Percentiles rank a stretch among this genome's conserved stretches.
Conservation (phyloP, 768 basidiomycete genomes). For the Cyclocybe aegerita region DNA sequence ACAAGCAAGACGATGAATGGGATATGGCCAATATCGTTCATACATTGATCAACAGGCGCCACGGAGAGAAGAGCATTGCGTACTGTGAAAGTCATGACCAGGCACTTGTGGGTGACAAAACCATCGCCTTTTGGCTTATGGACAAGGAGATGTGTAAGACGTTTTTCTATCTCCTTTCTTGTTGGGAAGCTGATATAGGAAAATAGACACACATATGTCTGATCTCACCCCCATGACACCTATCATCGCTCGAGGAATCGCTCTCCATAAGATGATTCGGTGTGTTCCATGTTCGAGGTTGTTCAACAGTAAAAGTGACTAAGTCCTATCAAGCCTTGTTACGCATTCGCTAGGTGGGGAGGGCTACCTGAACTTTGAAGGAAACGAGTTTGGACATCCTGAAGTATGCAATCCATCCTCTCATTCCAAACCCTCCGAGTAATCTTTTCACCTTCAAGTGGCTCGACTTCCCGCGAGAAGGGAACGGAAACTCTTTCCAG, state of each 20-base stretch:
- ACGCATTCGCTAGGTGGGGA: constrained; percentile 95
- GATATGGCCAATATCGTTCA: constrained; percentile 82
- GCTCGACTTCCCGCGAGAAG: constrained; percentile 98
- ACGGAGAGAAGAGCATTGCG: constrained; percentile 89
- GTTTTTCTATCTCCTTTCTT: constrained; percentile 21
- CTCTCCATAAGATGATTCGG: constrained; percentile 98
- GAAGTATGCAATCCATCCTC: constrained; percentile 54
- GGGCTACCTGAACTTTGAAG: constrained; percentile 97
- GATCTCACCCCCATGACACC: constrained; percentile 81
- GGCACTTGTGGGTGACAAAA: constrained; percentile 98
- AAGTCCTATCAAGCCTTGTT: constrained; percentile 55
- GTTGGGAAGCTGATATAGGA: not conserved
- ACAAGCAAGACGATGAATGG: constrained; percentile 86
- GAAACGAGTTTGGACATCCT: constrained; percentile 98
- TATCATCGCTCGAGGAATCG: constrained; percentile 82
- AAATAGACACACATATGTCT: constrained; percentile 89
- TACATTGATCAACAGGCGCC: constrained; percentile 86
- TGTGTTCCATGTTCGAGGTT: constrained; percentile 27
- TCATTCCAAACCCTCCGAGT: not conserved
- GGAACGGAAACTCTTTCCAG: constrained; percentile 95
- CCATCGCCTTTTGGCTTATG: constrained; percentile 99
- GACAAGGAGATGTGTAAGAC: constrained; percentile 97
- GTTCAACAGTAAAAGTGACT: too few species aligned
- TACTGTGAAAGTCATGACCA: constrained; percentile 98
- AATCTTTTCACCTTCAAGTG: constrained; percentile 49